Base-by-base conservation (phyloP, 352 stramenopile species). In the Discostella stelligera region DNA sequence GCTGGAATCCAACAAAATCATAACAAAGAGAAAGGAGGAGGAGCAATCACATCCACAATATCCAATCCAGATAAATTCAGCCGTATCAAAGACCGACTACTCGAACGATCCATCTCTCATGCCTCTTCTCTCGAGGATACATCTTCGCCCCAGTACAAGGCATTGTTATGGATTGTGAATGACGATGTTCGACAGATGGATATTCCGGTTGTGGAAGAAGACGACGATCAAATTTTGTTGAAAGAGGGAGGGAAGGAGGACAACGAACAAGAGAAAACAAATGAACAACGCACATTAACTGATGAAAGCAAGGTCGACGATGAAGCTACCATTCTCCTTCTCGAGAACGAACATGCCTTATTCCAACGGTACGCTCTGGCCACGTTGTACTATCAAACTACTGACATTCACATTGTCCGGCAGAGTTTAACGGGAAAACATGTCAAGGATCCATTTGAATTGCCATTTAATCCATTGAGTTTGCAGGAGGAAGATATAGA, bases 1-100 rank as follows among this genome's bases (percentile, higher is more conserved):
- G 7, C 37, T 44, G 37, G 37, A 44, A 44, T 10, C 37, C 4
- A 10, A 10, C 37, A 44, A 44, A 44, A 44, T 8, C 37, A 44
- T 1, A 44, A 44, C 37, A 44, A 44, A 10, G 14, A 9, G 13
- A 8, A 8, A 44, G 14, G 14, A 44, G 37, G 37, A 44, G 16
- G 30, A 27, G 50, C 53, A 56, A 50, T 18, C 16, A 23, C 37
- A 11, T 54, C 25, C 4, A 21, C 18, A 30, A 63, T 30, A 48
- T 39, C 66, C 48, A 62, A 82, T 30, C 8, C 10, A 0, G 56
- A 21, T 48, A 76, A 73, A 71, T 79, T 79, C 46, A 41, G 66
- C 25, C 61, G 75, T 5, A 83, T 83, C 49, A 83, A 83, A 66
- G 75, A 83, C 64, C 69, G 75, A 0, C 53, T 83, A 20, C 64